Base-by-base conservation (phyloP, 257 asterid species). In the Solanum chiquidenum region DNA sequence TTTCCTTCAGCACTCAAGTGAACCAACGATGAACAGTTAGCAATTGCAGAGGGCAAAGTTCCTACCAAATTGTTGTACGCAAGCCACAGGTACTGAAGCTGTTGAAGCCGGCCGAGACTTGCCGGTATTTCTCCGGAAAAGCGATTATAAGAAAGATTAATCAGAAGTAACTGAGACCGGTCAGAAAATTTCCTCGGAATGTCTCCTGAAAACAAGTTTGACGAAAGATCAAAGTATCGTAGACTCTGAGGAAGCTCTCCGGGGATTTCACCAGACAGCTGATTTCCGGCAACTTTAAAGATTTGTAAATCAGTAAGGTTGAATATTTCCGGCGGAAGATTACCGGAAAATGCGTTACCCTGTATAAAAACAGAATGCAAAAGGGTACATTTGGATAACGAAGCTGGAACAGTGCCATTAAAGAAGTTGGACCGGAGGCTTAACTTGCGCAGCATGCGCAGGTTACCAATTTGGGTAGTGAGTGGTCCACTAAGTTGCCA, bases 1-100 rank as follows among this genome's bases (percentile, higher is more conserved):
- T 94, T 94, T 4, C 96, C 95, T 55, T 91, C 94, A 21, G 96
- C 96, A 87, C 95, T 94, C 31, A 94, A 90, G 86, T 93, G 94
- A 80, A 93, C 92, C 55, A 94, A 93, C 27, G 92, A 90, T 31
- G 96, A 91, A 88, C 98, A 94, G 91, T 94, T 94, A n/a, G 92
- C 95, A 18, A 94, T 83, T 29, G 94, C 93, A 14, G 98, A 93
- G 12, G 98, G 95, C 88, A 94, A 88, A 14, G 95, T 92, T n/a
- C 98, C 96, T 79, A 86, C 85, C 58, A 94, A 90, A 9, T 66
- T 35, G 89, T 94, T 94, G 91, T 90, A 87, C 87, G 92, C 95
- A 18, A 94, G 91, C 96, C 94, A 92, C 7, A 94, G 91, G 84
- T 93, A 92, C 91, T 92, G 91, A 34, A 94, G 88, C 87, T 84